These are phyloP conservation scores for Hymenochaete sp. DNA, from an alignment of 1,284 basidiomycete genomes.

Conservation along the genomic window DNA sequence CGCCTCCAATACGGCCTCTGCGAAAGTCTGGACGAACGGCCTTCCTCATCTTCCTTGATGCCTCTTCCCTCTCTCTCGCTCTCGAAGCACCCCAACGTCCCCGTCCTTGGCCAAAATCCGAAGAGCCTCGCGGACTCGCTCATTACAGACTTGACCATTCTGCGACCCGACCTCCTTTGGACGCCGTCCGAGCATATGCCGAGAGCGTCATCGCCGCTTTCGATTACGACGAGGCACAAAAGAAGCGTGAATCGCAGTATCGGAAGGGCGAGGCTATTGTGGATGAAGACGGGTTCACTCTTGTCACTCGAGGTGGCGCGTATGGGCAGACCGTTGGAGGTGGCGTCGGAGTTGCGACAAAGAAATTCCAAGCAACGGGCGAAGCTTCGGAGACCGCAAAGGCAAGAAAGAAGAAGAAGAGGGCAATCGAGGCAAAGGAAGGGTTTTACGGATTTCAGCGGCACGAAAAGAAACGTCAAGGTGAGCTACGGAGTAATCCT, in stretches of 20 bases:
- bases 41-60: constrained; percentile 73
- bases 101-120: constrained; percentile 50
- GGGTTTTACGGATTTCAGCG: constrained; percentile 85
- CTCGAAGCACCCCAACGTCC: constrained; percentile 41
- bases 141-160: constrained; percentile 62
- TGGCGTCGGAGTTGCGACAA: constrained; percentile 70
- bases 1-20: constrained; percentile 44
- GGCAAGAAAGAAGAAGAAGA: constrained; percentile 51
- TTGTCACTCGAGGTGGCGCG: constrained; percentile 80
- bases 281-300: constrained; percentile 87
- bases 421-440: constrained; percentile 62
- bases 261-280: constrained; percentile 76
- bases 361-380: constrained; percentile 55
- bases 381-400: constrained; percentile 28
- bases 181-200: constrained; percentile 62
- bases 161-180: constrained; percentile 61
- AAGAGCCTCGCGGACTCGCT: constrained; percentile 55
- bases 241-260: constrained; percentile 51
- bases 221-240: constrained; percentile 62
- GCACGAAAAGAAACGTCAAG: constrained; percentile 77
- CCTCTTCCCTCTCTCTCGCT: constrained; percentile 58
- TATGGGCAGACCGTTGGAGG: constrained; percentile 81
- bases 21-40: constrained; percentile 57
- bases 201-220: constrained; percentile 68
- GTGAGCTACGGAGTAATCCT: constrained; percentile 35